Base-by-base conservation (phyloP, 805 yeast genomes). In the Starmerella tilneyi region DNA sequence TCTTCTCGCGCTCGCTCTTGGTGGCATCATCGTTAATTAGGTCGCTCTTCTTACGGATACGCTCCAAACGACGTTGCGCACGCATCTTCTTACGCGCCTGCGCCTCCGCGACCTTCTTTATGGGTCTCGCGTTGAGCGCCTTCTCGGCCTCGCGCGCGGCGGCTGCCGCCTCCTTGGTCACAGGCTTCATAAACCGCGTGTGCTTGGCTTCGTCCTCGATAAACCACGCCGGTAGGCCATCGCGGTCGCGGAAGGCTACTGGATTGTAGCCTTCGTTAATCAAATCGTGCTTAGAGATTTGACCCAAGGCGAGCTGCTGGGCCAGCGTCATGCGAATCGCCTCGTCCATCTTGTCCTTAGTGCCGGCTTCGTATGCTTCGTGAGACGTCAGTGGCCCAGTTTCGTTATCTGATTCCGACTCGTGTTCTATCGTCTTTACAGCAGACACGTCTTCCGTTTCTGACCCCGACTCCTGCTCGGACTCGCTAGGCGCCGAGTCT, bases 31-130 rank as follows among this genome's bases (percentile, higher is more conserved):
- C 98, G 59, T 82, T 82, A 61, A 89, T 86, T 52, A 82, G 56
- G 59, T 92, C 96, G 39, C 94, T 81, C 73, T 89, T 89, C 81
- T 83, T 88, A 72, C 83, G 83, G 60, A 89, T 65, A 66, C 82
- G 81, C 62, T 88, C 96, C 52, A 89, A 67, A 61, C 94, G 77
- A 60, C 79, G 77, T 56, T 81, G 71, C 4, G 96, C 94, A 65
- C 95, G 79, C 84, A 83, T 73, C 74, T 83, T 83, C 80, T 89
- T 89, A 66, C 98, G 79, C 20, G 94, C 96, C 62, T 84, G 79
- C 5, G 98, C 98, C 66, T 92, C 99, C 55, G 84, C 75, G n/a
- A 92, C 96, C 75, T 92, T 92, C 76, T 92, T 92, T 60, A 92
- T 89, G 9, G 99, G 98, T 63, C 99, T 78, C 9, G 98, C 96